Conservation (phyloP, 805 yeast genomes). For the Saccharomycopsis amapae region DNA sequence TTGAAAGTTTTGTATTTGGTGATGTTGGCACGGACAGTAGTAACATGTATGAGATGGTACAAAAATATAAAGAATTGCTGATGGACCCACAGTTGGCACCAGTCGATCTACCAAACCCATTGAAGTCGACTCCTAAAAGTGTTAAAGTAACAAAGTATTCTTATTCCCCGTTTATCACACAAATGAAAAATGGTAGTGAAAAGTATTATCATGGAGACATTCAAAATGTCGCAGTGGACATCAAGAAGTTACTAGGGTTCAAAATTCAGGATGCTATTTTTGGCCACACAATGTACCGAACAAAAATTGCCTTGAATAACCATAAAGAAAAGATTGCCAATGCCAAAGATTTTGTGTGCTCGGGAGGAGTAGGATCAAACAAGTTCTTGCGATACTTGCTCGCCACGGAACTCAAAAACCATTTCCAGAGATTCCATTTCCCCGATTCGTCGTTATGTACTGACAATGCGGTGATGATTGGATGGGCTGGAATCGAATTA, state of each 20-base stretch:
- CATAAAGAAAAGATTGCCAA: constrained; percentile 36
- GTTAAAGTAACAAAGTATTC: constrained; percentile 50
- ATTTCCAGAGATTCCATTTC: constrained; percentile 43
- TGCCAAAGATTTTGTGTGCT: constrained; percentile 58
- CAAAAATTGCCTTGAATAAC: constrained; percentile 41
- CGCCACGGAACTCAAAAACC: constrained; percentile 30
- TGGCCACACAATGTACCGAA: constrained; percentile 61
- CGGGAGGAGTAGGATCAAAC: constrained; percentile 95
- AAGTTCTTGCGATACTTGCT: constrained; percentile 44
- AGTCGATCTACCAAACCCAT: constrained; percentile 41
- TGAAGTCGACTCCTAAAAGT: constrained; percentile 42
- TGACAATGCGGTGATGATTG: constrained; percentile 96
- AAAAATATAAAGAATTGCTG: not conserved
- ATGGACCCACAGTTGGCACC: too few relatives aligned
- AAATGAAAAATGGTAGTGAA: constrained; percentile 36
- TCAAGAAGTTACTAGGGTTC: constrained; percentile 43
- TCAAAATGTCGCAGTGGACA: constrained; percentile 20
- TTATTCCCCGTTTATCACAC: constrained; percentile 69
- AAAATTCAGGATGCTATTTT: constrained; percentile 61
- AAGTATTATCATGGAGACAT: constrained; percentile 24
- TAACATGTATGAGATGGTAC: not conserved
- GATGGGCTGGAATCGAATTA: constrained; percentile 92
- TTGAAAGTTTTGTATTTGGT: constrained; percentile 48
- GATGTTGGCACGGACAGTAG: constrained; percentile 27
- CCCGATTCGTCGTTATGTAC: constrained; percentile 76